Evolutionary conservation across 1,284 basidiomycete species (phyloP).

Genomic region (Irpex sp.): DNA sequence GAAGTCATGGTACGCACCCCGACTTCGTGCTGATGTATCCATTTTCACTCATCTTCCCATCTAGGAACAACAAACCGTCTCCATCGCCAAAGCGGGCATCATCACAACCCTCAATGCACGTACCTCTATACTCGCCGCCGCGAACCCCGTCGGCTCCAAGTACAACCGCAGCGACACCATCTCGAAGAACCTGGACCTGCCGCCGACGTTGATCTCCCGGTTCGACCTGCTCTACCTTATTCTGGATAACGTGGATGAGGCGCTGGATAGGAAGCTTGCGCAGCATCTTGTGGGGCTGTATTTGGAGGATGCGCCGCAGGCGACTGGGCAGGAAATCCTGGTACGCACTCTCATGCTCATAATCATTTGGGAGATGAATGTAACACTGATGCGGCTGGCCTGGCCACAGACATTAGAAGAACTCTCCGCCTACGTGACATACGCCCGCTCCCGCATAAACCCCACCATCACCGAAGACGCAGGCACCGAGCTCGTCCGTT

Average conservation of each 20-base stretch:
- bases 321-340: constrained; percentile 67
- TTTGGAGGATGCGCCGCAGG: constrained; percentile 84
- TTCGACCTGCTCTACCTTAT: constrained; percentile 99
- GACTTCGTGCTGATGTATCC: background rate
- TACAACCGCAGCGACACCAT: constrained; percentile 91
- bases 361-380: background rate
- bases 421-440: constrained; percentile 93
- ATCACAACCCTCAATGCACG: constrained; percentile 98
- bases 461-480: constrained; percentile 90
- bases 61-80: constrained; percentile 99
- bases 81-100: constrained; percentile 99
- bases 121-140: constrained; percentile 95
- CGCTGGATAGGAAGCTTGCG: constrained; percentile 84
- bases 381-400: background rate
- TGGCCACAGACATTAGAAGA: constrained; percentile 75
- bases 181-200: constrained; percentile 87
- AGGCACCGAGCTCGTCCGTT: constrained; percentile 77
- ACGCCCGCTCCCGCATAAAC: constrained; percentile 85
- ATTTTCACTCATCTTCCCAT: background rate
- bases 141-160: constrained; percentile 95
- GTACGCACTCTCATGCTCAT: constrained; percentile 47
- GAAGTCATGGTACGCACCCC: constrained; percentile 88
- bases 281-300: constrained; percentile 94
- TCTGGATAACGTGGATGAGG: constrained; percentile 92
- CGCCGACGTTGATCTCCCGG: constrained; percentile 95